phyloP scores from a whole-genome alignment of 2,329 filamentous ascomycete genomes.

The Pestalotiopsis sp. region DNA sequence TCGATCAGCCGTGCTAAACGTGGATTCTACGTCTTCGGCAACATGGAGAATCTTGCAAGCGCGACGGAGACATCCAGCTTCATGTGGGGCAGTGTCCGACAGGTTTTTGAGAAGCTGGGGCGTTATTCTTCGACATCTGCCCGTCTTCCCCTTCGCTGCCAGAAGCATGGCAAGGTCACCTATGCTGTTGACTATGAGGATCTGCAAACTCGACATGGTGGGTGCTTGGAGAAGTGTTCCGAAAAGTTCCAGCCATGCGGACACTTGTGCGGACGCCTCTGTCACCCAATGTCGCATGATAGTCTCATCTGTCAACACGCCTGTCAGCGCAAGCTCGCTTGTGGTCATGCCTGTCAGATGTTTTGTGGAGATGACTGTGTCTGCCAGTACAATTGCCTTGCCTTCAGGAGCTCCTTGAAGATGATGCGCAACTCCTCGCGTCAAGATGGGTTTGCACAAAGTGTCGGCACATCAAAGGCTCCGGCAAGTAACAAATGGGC shows the following conservation, averaged over 20 bases:
- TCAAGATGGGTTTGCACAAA: too few species aligned
- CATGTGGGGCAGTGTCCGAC: slow-evolving; percentile 42
- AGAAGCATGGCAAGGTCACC: slow-evolving; percentile 55
- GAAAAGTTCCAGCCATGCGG: slow-evolving; percentile 27
- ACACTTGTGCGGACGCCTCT: slow-evolving; percentile 30
- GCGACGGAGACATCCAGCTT: slow-evolving; percentile 41
- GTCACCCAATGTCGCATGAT: slow-evolving; percentile 31
- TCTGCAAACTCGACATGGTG: slow-evolving; percentile 44
- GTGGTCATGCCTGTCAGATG: slow-evolving; percentile 28
- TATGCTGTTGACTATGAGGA: slow-evolving; percentile 55
- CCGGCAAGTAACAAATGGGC: too few species aligned
- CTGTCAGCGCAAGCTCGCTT: slow-evolving; percentile 27
- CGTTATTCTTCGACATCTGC: slow-evolving; percentile 29
- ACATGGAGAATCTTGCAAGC: slow-evolving; percentile 57
- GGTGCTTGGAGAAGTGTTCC: slow-evolving; percentile 26
- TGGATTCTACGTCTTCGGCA: slow-evolving; percentile 86
- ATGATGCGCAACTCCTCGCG: neutral
- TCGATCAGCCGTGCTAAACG: slow-evolving; percentile 70
- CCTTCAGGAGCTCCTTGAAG: neutral
- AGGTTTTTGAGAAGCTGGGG: slow-evolving; percentile 41
- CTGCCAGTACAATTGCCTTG: slow-evolving; percentile 16
- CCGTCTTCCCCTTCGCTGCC: slow-evolving; percentile 66
- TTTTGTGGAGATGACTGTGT: slow-evolving; percentile 29
- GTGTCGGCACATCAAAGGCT: too few species aligned
- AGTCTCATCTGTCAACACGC: slow-evolving; percentile 28